Percentiles rank a stretch among this genome's conserved stretches.
Evolutionary conservation across 306 rosid genomes (phyloP).

Genomic region (Astragalus membranaceus): DNA sequence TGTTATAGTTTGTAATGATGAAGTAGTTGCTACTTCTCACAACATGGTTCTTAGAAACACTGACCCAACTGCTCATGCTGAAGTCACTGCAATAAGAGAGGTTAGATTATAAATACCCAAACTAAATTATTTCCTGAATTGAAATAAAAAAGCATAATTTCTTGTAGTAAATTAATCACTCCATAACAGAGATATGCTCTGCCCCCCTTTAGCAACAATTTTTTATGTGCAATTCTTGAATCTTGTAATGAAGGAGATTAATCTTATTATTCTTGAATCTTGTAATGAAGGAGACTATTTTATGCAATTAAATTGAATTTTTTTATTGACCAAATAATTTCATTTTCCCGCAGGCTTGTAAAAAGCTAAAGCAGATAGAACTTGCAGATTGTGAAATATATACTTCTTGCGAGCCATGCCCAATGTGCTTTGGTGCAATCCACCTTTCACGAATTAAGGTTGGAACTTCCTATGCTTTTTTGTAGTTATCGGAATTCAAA

Average conservation of each 20-base stretch:
- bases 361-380: constrained; percentile 73
- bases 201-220: not conserved
- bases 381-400: constrained; percentile 90
- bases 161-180: no score
- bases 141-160: not conserved
- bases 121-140: not conserved
- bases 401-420: constrained; percentile 96
- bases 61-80: constrained; percentile 96
- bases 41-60: constrained; percentile 73
- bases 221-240: not conserved
- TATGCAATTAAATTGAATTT: not conserved
- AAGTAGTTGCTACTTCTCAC: constrained; percentile 72
- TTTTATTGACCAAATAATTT: not conserved
- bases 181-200: not conserved
- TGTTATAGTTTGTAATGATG: constrained; percentile 63
- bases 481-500: no score
- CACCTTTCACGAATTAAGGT: constrained; percentile 96
- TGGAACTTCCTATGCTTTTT: no score
- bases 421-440: constrained; percentile 97
- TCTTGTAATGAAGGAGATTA: not conserved
- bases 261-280: no score
- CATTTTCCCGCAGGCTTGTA: constrained; percentile 59
- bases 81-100: constrained; percentile 93
- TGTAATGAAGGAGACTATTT: no score
- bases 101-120: constrained; percentile 29